A percentile compares a stretch with the other conserved stretches of the same genome.
Conservation (phyloP, 768 basidiomycete species). For the Gloeophyllum trabeum region DNA sequence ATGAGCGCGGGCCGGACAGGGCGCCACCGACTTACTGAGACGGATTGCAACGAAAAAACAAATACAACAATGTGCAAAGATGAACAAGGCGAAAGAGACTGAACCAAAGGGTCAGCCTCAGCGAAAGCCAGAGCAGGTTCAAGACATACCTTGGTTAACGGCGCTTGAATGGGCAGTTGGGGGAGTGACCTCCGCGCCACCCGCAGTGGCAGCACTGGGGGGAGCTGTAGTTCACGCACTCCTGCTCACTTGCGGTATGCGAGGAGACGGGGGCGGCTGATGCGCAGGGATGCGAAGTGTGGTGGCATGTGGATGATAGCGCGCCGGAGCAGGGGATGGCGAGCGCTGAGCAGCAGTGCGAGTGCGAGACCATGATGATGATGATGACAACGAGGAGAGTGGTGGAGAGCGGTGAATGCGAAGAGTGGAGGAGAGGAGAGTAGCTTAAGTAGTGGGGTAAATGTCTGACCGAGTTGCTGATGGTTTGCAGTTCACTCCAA, state of each 20-base stretch:
- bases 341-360: conserved; percentile 18
- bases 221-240: conserved; percentile 37
- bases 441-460: too few species aligned
- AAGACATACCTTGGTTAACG: background rate
- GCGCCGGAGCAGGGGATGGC: too few species aligned
- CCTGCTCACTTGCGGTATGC: conserved; percentile 16
- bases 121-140: background rate
- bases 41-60: too few species aligned
- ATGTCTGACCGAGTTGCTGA: too few species aligned
- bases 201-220: conserved; percentile 76
- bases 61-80: too few species aligned
- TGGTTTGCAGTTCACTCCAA: too few species aligned
- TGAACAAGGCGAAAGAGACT: too few species aligned
- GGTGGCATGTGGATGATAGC: too few species aligned
- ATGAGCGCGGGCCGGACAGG: background rate
- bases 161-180: conserved; percentile 60
- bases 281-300: too few species aligned
- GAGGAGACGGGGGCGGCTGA: conserved; percentile 15
- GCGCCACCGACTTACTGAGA: too few species aligned
- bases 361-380: background rate
- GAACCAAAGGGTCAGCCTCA: background rate
- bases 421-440: background rate
- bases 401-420: background rate
- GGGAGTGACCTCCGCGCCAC: conserved; percentile 47
- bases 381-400: background rate